Base-by-base conservation (phyloP, 495 filamentous ascomycete species). In the Xylaria scruposa region DNA sequence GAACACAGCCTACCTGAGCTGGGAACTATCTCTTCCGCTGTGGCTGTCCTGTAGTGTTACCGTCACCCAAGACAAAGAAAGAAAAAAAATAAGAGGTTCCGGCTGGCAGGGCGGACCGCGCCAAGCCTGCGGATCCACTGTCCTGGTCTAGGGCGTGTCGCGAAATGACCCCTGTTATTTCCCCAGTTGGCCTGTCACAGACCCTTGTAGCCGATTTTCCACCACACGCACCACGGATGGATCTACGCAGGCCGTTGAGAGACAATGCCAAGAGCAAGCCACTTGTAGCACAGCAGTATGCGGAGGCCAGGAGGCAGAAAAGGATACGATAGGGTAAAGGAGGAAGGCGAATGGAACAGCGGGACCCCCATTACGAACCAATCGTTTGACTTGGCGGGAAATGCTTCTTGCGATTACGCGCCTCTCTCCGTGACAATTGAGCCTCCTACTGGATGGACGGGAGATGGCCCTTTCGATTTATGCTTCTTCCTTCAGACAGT, bases 161-260 rank as follows among this genome's bases (percentile, higher is more conserved):
- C 65, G 47, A 67, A 29, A 49, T 21, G 26, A 36, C 63, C 72
- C 74, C 66, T 76, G 70, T 61, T 59, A 74, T 67, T 74, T 77
- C 75, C 74, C 72, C 51, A 62, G 62, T 51, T 71, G 51, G 51
- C 76, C 70, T 78, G 72, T 76, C 63, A 60, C 64, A 72, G 72
- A 63, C 58, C 74, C 53, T 58, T 44, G 76, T 76, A 67, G 68
- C 12, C 38, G 71, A 72, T 60, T 54, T 58, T 49, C 31, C 29
- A 31, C 29, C 29, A 31, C 29, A n/a, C n/a, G n/a, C n/a, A 24
- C 59, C 64, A 71, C 65, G 31, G 70, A 70, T 64, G 70, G 76
- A 78, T 78, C 76, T 70, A 73, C 74, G 60, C 67, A 70, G 68
- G 8, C 36, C 70, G 67, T 67, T 67, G 46, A 73, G 71, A 72